phyloP scores from a whole-genome alignment of 164 flowering plant genomes.

The Tetrastigma voinierianum region DNA sequence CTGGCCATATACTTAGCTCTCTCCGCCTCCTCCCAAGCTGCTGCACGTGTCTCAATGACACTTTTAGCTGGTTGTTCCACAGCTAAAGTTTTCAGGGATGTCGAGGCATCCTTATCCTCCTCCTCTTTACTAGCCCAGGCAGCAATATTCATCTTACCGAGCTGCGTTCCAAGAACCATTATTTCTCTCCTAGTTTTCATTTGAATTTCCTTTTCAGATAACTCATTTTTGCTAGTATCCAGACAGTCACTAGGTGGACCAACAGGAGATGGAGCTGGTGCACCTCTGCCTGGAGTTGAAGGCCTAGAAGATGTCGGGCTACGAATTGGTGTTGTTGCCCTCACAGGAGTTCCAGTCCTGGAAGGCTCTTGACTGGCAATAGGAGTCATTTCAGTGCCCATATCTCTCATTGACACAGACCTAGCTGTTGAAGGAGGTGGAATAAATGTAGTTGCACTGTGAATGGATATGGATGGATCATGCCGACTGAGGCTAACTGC shows the following conservation, averaged over 20 bases:
- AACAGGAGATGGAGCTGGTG: slow-evolving; percentile 35
- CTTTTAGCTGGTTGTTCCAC: slow-evolving; percentile 37
- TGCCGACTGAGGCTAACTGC: slow-evolving; percentile 77
- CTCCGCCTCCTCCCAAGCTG: slow-evolving; percentile 95
- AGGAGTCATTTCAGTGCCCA: slow-evolving; percentile 99
- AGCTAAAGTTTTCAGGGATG: slow-evolving; percentile 38
- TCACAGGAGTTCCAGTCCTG: slow-evolving; percentile 82
- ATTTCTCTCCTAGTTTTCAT: slow-evolving; percentile 85
- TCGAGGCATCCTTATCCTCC: slow-evolving; percentile 60
- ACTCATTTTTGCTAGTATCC: slow-evolving; percentile 32
- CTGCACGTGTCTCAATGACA: slow-evolving; percentile 70
- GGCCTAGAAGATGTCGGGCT: slow-evolving; percentile 75
- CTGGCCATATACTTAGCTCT: slow-evolving; percentile 82
- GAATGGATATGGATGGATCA: slow-evolving; percentile 55
- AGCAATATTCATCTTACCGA: slow-evolving; percentile 84
- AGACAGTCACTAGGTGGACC: slow-evolving; percentile 16
- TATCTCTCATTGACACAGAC: slow-evolving; percentile 95
- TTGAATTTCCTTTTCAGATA: slow-evolving; percentile 75
- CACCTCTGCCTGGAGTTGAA: slow-evolving; percentile 64
- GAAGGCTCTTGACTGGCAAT: slow-evolving; percentile 94
- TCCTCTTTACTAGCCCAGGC: slow-evolving; percentile 93
- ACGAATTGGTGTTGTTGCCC: slow-evolving; percentile 71
- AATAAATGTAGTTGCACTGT: slow-evolving; percentile 58
- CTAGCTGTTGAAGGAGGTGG: slow-evolving; percentile 81
- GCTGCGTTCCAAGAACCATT: slow-evolving; percentile 71